Base-by-base conservation (phyloP, 2,329 filamentous ascomycete genomes). In the Trichoderma sp. region DNA sequence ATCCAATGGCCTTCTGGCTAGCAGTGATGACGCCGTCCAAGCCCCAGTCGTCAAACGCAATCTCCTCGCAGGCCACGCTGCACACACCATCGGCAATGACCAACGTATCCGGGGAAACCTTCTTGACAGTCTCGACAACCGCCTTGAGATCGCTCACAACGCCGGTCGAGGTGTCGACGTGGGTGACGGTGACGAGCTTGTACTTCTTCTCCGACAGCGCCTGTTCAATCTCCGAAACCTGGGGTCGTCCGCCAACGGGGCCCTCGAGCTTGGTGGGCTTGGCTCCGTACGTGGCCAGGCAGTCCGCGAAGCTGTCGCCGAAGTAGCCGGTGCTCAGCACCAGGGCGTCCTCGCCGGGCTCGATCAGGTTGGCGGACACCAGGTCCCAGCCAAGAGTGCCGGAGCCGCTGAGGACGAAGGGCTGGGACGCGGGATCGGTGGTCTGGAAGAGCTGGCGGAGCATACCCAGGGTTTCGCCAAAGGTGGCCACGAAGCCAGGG, bases 311-410 rank as follows among this genome's bases (percentile, higher is more conserved):
- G 66, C 90, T 93, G 77, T 98, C 93, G 71, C 91, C 93, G 75
- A 99, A 99, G 85, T 99, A 99, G 70, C 95, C 95, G 48, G 92
- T 96, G 82, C 96, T 93, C 19, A 99, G 86, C 63, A 99, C 93
- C 47, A 99, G 85, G 26, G 91, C 95, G 66, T 97, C 87, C 74
- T 99, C 95, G 67, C 91, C 93, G 58, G 88, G 85, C 81, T 99
- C 94, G 67, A 92, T 85, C 68, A 99, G 81, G 81, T 98, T 99
- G 72, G 93, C 90, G n/a, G 93, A 90, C 52, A 98, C 93, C 66
- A 98, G 81, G 76, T 99, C 95, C 95, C 95, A 99, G 67, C 95
- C 95, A 7, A 99, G 84, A 21, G 95, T 99, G 65, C 95, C 95
- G 61, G 93, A 97, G 68, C 95, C 95, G 70, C 92, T 93, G 77